Evolutionary conservation across 495 filamentous ascomycete genomes (phyloP), one percentile per base, ranked within the genome.

Genomic region (Podospora fimiseda): DNA sequence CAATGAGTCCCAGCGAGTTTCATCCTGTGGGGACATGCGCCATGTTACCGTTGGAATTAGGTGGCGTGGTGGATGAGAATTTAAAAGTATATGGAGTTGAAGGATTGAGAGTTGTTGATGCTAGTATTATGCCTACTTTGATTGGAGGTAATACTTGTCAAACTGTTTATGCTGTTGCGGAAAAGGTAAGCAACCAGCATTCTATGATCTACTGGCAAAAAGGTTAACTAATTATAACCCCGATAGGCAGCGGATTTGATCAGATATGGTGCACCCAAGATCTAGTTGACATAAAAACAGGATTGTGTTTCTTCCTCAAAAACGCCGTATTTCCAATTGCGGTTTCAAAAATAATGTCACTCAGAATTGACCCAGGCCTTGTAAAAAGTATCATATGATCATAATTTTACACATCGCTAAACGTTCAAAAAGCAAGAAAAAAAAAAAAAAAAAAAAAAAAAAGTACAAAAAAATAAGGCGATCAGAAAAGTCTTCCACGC

Each of bases 41-140:
- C 4, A 70, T 69, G 80, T 61, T 83, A 65, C 80, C 81, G 15
- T 61, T 67, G 37, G 72, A 75, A 51, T 56, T 76, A 1, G 80
- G 80, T 13, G 81, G 81, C 4, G 73, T 77, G 9, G 74, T 77
- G 19, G 70, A 75, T 47, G 62, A 70, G 59, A 52, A 57, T 41
- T 53, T 76, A 11, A 61, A 51, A 54, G 74, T 77, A 7, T 76
- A 75, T 46, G 72, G 71, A 1, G 61, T 70, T 2, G 42, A 60
- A 46, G 50, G 45, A 9, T 30, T 77, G 37, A 59, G 74, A 23
- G 70, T 76, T 0, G 71, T 75, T 2, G 73, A 77, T 59, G 70
- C 65, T 8, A 72, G 66, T 41, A 63, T 75, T 9, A 67, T 74
- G 40, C 66, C 70, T 0, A 66, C 64, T 18, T 48, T 74, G 16